Evolutionary conservation across 2,329 filamentous ascomycete species (phyloP), one percentile per base, ranked within the genome.

Genomic region (Colletotrichum caudatum): DNA sequence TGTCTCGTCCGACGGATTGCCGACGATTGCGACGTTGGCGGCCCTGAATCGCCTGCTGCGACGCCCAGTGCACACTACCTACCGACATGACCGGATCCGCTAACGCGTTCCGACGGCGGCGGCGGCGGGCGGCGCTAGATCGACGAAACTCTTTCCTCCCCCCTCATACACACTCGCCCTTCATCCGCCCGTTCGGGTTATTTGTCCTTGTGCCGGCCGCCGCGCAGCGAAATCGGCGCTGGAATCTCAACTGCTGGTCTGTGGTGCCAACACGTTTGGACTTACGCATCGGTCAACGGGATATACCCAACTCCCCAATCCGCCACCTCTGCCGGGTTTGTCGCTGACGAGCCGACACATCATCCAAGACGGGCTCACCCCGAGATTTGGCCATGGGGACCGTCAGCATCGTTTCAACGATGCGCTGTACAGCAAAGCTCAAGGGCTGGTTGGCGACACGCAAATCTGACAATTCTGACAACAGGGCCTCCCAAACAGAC

Each of bases 141-240:
- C 48, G 51, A 53, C 64, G 51, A 33, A 12, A 14, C 37, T 61
- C 12, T 9, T 29, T 37, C 57, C 33, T 58, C 26, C 12, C 48
- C 29, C 29, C 2, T 4, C 2, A 29, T 29, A 20, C 41, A 39
- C 33, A 57, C 16, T 50, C 18, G 44, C 20, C 41, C n/a, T 63
- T 57, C 54, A 9, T 18, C 46, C 51, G 41, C 44, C n/a, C 46
- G 46, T 51, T 68, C 64, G 64, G 58, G 44, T 63, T 58, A 20
- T 58, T 46, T 1, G 2, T 37, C 4, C n/a, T 53, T 46, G 18
- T 48, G 58, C 69, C 64, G 64, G 18, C 16, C 46, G 35, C 14
- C 26, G 44, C 48, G 44, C 44, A 71, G 64, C 69, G 64, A 71
- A 63, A 44, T 71, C 69, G 69, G 53, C 33, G 53, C 53, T 35